phyloP scores from a whole-genome alignment of 2,329 filamentous ascomycete genomes.

The Lizonia empirigonia region DNA sequence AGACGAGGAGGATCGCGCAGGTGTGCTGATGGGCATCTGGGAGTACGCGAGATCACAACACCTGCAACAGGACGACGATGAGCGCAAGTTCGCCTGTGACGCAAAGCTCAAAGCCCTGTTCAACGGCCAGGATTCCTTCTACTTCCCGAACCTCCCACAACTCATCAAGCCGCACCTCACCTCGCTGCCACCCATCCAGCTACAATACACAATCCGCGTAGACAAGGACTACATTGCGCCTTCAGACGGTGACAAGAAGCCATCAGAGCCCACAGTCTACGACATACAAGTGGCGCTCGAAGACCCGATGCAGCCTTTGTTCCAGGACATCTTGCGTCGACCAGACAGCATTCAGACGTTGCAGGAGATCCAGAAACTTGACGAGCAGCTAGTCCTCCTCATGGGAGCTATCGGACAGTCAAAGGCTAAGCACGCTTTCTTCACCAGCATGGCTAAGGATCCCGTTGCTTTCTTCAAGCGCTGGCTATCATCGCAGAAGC shows the following conservation, averaged over 20 bases:
- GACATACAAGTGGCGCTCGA: slow-evolving; percentile 85
- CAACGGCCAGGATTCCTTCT: slow-evolving; percentile 70
- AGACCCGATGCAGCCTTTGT: slow-evolving; percentile 77
- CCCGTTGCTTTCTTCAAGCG: slow-evolving; percentile 82
- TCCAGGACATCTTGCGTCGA: slow-evolving; percentile 55
- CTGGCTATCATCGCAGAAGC: slow-evolving; percentile 90
- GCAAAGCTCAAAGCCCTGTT: slow-evolving; percentile 80
- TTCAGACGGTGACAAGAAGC: slow-evolving; percentile 70
- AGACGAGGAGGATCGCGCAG: slow-evolving; percentile 82
- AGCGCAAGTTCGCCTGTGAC: slow-evolving; percentile 89
- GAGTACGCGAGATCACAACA: slow-evolving; percentile 88
- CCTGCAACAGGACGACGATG: slow-evolving; percentile 93
- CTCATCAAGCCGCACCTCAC: slow-evolving; percentile 79
- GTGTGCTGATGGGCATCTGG: slow-evolving; percentile 90
- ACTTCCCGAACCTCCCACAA: slow-evolving; percentile 84
- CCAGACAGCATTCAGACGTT: slow-evolving; percentile 65
- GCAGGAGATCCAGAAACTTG: slow-evolving; percentile 74
- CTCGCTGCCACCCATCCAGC: slow-evolving; percentile 78
- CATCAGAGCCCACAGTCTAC: slow-evolving; percentile 80
- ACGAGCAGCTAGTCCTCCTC: slow-evolving; percentile 83
- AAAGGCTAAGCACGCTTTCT: slow-evolving; percentile 90
- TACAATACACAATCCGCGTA: slow-evolving; percentile 92
- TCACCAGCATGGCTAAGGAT: slow-evolving; percentile 76
- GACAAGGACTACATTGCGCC: slow-evolving; percentile 63
- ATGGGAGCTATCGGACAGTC: slow-evolving; percentile 82